Base-by-base conservation (phyloP, 805 yeast genomes). In the Nakazawaea populi region DNA sequence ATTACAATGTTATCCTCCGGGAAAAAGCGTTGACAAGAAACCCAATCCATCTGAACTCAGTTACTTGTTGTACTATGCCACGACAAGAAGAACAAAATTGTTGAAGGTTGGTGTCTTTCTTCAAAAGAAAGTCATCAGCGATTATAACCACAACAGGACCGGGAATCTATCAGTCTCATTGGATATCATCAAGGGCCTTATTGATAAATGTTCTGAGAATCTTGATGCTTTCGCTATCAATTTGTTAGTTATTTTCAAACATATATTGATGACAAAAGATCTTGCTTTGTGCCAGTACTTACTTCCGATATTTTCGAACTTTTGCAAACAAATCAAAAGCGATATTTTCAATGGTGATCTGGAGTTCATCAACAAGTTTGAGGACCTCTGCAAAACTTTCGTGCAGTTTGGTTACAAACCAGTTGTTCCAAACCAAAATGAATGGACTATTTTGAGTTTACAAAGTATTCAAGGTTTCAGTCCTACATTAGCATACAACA, bases 11-110 rank as follows among this genome's bases (percentile, higher is more conserved):
- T 92, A 92, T 65, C 98, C 96, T 5, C 79, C 94, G 1, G 97
- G 97, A 1, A 77, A 89, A 54, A 85, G 83, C 6, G 77, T 78
- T 5, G 98, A 91, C 61, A 91, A 91, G 70, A 85, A 86, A 60
- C 96, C 99, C 12, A 91, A 92, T 65, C 82, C 96, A 2, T 89
- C 96, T 24, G 98, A 94, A 65, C 75, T 95, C 44, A 85, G 95
- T 53, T 89, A 90, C 63, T 74, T 92, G 57, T 70, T 92, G 34
- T 92, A 87, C 72, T 92, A 92, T 65, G 96, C 96, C 24, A 83
- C 95, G 40, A 85, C 97, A 4, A 75, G 97, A 59, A 75, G 97
- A 50, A 85, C 89, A 34, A 92, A 94, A 65, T 73, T 94, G 55
- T 94, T 88, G 58, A 92, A 92, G 61, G 96, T 92, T 24, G 86